These are phyloP conservation scores for Rhizomucor pusillus DNA, from an alignment of 371 early-diverging fungal genomes.

Conservation along the genomic window DNA sequence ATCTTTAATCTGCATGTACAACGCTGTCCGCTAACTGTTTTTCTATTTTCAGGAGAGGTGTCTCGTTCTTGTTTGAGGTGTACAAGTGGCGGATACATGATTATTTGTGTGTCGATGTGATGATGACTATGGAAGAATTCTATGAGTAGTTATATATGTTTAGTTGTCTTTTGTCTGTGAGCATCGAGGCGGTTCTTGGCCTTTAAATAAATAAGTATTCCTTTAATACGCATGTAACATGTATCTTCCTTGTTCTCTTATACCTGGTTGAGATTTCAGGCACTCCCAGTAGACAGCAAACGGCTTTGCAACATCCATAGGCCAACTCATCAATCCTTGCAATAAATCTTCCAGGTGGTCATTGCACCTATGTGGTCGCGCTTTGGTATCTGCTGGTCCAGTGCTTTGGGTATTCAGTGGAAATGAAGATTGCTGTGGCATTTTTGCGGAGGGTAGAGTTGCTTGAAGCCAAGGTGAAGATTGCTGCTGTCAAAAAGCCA, in stretches of 20 bases:
- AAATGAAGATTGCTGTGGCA: neutral
- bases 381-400: slow-evolving; percentile 3
- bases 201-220: slow-evolving; percentile 1
- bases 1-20: too few species aligned
- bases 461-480: too few species aligned
- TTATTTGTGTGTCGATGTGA: neutral
- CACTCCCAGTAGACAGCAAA: slow-evolving; percentile 21
- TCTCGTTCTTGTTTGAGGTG: too few species aligned
- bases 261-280: slow-evolving; percentile 18
- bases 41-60: too few species aligned
- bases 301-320: slow-evolving; percentile 46
- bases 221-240: neutral
- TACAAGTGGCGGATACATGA: too few species aligned
- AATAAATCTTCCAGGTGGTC: slow-evolving; percentile 45
- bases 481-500: too few species aligned
- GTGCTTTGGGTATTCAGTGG: slow-evolving; percentile 11
- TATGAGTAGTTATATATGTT: neutral
- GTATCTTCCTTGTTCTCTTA: neutral
- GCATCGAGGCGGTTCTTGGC: slow-evolving; percentile 10
- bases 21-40: too few species aligned
- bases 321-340: slow-evolving; percentile 39
- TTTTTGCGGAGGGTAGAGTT: neutral
- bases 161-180: neutral
- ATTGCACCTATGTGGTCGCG: slow-evolving; percentile 34
- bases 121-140: neutral